Percentiles rank a stretch among this genome's conserved stretches.
Conservation (phyloP, 805 yeast genomes). For the Saccharomycopsis fibuligera region DNA sequence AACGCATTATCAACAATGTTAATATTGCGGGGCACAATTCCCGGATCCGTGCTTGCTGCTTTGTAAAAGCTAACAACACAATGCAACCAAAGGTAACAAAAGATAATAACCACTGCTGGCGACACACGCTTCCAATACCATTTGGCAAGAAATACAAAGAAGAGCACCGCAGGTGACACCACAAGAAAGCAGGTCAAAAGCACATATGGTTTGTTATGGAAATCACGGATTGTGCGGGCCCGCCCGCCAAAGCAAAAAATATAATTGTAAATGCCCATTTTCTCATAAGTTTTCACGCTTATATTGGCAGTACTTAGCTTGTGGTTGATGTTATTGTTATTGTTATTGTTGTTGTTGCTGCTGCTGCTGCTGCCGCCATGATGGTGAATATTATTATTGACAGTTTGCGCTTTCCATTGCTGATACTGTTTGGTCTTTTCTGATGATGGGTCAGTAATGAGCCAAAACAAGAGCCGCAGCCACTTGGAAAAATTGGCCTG, state of each 20-base stretch:
- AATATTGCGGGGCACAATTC: constrained; percentile 58
- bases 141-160: constrained; percentile 40
- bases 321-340: too few relatives aligned
- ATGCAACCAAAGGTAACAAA: constrained; percentile 52
- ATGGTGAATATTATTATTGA: not conserved
- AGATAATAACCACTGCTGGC: constrained; percentile 50
- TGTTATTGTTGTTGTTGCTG: too few relatives aligned
- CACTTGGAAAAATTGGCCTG: too few relatives aligned
- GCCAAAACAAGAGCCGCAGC: constrained; percentile 1
- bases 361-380: too few relatives aligned
- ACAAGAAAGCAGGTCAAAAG: constrained; percentile 31
- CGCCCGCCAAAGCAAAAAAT: constrained; percentile 64
- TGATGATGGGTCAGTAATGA: constrained; percentile 7
- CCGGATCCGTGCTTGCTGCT: constrained; percentile 64
- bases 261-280: constrained; percentile 34
- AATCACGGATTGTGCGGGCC: constrained; percentile 37
- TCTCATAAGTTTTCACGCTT: constrained; percentile 36
- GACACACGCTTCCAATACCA: constrained; percentile 54
- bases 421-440: not conserved
- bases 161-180: constrained; percentile 46
- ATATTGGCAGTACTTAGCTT: too few relatives aligned
- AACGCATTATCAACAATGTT: constrained; percentile 43
- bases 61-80: constrained; percentile 42
- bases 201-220: constrained; percentile 33
- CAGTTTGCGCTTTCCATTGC: not conserved